A percentile compares a stretch with the other conserved stretches of the same genome.
These are phyloP conservation scores for Chenopodium quinoa DNA, from an alignment of 148 eudicot genomes.

Conservation along the genomic window DNA sequence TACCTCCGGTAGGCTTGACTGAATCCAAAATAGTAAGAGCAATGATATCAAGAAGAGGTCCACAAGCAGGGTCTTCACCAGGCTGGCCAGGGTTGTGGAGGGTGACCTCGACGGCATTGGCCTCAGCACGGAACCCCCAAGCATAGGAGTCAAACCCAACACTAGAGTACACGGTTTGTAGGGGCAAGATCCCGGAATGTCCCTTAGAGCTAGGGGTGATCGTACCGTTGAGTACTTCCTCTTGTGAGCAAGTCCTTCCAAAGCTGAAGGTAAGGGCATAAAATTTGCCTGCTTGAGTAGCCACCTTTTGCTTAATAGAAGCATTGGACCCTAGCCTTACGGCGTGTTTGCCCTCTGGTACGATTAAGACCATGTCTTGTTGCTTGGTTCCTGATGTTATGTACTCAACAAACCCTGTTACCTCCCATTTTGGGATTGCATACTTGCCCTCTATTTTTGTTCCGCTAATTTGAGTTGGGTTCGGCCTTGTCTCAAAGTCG, in stretches of 20 bases:
- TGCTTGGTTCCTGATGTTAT: slow-evolving; percentile 40
- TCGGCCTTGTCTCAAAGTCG: slow-evolving; percentile 41
- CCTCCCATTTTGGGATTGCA: slow-evolving; percentile 39
- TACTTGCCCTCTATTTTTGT: slow-evolving; percentile 35
- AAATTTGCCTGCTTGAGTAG: slow-evolving; percentile 28
- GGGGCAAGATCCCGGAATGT: slow-evolving; percentile 40
- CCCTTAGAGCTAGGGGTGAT: slow-evolving; percentile 25
- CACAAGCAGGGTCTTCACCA: slow-evolving; percentile 45
- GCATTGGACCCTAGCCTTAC: slow-evolving; percentile 43
- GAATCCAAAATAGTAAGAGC: slow-evolving; percentile 35
- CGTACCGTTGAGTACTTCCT: slow-evolving; percentile 38
- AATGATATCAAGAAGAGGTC: slow-evolving; percentile 42
- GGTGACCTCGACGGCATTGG: slow-evolving; percentile 32
- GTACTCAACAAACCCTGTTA: slow-evolving; percentile 41
- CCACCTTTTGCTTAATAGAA: slow-evolving; percentile 41
- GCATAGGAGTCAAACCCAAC: slow-evolving; percentile 48
- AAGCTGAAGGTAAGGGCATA: slow-evolving; percentile 49
- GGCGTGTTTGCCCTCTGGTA: slow-evolving; percentile 44
- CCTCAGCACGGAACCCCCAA: slow-evolving; percentile 43
- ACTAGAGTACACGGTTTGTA: slow-evolving; percentile 46
- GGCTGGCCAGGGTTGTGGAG: slow-evolving; percentile 35
- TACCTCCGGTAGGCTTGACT: slow-evolving; percentile 36
- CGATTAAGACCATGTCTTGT: slow-evolving; percentile 46
- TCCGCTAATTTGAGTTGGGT: slow-evolving; percentile 36
- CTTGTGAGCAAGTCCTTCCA: slow-evolving; percentile 51